These are phyloP conservation scores for Globisporangium nodosum DNA, from an alignment of 352 stramenopile species.

Conservation along the genomic window DNA sequence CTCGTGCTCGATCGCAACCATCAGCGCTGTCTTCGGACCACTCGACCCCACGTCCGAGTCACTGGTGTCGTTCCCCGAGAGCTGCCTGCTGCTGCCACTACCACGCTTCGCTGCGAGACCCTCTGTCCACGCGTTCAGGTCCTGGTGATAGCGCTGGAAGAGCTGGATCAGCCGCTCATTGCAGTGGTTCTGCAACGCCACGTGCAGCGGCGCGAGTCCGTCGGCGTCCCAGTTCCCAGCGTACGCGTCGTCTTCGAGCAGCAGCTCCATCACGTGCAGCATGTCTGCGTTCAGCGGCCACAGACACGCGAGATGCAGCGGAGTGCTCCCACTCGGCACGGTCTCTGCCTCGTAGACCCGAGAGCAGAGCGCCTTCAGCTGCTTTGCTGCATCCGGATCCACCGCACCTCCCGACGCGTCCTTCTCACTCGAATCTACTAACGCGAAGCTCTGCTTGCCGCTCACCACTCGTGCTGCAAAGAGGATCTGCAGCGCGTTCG, in stretches of 20 bases:
- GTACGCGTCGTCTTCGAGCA: constrained; percentile 39
- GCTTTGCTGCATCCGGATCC: neutral
- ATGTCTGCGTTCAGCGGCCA: constrained; percentile 29
- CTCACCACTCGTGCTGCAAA: constrained; percentile 18
- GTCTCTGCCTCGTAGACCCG: constrained; percentile 23
- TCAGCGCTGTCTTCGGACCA: constrained; percentile 33
- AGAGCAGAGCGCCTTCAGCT: constrained; percentile 14
- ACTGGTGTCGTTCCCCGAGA: neutral
- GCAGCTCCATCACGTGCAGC: constrained; percentile 31
- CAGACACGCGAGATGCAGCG: constrained; percentile 48
- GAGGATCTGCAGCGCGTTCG: constrained; percentile 42
- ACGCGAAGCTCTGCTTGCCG: constrained; percentile 2
- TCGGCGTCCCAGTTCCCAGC: constrained; percentile 44
- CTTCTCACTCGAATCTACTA: neutral
- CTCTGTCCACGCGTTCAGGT: constrained; percentile 67
- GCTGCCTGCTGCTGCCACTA: neutral
- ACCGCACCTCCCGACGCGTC: neutral
- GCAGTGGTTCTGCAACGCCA: constrained; percentile 39
- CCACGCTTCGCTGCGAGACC: neutral
- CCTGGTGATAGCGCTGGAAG: constrained; percentile 39
- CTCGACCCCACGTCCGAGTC: neutral
- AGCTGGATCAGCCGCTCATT: constrained; percentile 36
- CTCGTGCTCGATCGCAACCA: constrained; percentile 45
- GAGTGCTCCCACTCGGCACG: constrained; percentile 21
- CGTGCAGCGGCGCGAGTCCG: constrained; percentile 46